phyloP scores from a whole-genome alignment of 148 eudicot genomes.

The Diospyros kaki region DNA sequence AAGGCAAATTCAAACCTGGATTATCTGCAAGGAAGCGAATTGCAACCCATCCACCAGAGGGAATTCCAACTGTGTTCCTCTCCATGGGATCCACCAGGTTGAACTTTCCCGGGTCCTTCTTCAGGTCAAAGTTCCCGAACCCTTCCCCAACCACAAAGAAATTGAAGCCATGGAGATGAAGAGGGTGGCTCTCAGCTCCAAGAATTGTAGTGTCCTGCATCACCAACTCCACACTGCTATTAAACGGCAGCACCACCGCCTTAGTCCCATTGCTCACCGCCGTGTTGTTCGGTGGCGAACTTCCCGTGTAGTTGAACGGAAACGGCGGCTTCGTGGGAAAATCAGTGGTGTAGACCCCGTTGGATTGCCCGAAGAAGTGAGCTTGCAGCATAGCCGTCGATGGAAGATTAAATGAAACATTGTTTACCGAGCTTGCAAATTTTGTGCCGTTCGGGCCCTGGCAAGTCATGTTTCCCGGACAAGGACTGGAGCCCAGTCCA shows the following conservation, averaged over 20 bases:
- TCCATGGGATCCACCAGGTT: conserved; percentile 12
- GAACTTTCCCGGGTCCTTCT: neutral
- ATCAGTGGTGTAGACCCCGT: conserved; percentile 7
- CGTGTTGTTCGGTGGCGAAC: conserved; percentile 2
- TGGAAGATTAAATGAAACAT: conserved; percentile 14
- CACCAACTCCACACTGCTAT: conserved; percentile 15
- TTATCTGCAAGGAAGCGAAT: conserved; percentile 10
- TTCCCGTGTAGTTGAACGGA: conserved; percentile 14
- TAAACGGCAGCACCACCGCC: conserved; percentile 8
- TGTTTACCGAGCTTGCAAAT: conserved; percentile 7
- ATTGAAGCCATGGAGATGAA: conserved; percentile 3
- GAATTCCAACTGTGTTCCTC: conserved; percentile 9
- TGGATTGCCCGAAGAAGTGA: neutral
- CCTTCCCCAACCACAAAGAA: conserved; percentile 10
- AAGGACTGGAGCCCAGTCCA: conserved; percentile 6
- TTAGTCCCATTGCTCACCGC: conserved; percentile 10
- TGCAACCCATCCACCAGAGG: conserved; percentile 15
- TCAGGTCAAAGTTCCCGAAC: conserved; percentile 8
- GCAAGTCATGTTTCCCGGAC: conserved; percentile 9
- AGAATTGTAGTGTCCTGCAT: conserved; percentile 12
- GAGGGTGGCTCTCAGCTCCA: conserved; percentile 13
- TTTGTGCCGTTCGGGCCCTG: conserved; percentile 18
- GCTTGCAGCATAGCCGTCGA: conserved; percentile 8
- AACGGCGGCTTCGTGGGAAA: conserved; percentile 5
- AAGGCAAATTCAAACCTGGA: conserved; percentile 1